These are phyloP conservation scores for Musa schizocarpa DNA, from an alignment of 176 grass and related monocot species.

Conservation along the genomic window DNA sequence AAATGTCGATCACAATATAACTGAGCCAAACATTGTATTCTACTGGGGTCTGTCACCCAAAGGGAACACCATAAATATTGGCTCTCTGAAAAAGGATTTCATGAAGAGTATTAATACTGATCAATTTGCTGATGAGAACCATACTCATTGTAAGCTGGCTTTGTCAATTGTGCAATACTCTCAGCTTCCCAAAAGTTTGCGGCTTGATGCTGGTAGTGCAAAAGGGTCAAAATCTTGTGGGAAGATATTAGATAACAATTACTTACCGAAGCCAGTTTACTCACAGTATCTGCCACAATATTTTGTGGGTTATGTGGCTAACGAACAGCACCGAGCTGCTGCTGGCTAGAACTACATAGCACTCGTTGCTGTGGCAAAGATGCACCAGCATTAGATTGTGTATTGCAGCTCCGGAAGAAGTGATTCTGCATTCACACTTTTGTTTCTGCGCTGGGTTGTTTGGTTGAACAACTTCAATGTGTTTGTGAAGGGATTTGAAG, in stretches of 20 bases:
- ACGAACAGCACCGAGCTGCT: not conserved
- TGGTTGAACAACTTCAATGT: not conserved
- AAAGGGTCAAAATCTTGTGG: conserved; percentile 25
- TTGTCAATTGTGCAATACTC: conserved; percentile 30
- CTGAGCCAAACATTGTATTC: conserved; percentile 41
- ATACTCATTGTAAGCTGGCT: conserved; percentile 28
- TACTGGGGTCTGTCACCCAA: conserved; percentile 49
- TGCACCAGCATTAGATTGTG: not conserved
- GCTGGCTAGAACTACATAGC: not conserved
- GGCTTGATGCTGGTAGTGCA: not conserved
- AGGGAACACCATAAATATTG: conserved; percentile 23
- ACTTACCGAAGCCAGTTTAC: conserved; percentile 9
- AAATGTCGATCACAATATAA: conserved; percentile 34
- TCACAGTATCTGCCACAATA: not conserved
- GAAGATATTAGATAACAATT: conserved; percentile 23
- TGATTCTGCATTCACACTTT: not conserved
- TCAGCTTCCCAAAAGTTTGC: conserved; percentile 41
- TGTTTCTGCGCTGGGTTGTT: not conserved
- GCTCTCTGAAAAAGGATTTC: conserved; percentile 47
- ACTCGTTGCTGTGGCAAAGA: not conserved
- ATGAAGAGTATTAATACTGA: conserved; percentile 44
- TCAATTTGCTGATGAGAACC: conserved; percentile 40
- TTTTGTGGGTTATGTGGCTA: conserved; percentile 15
- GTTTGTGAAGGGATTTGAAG: not conserved
- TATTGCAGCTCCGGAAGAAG: not conserved